Conservation (phyloP, 768 basidiomycete species). For the Boletus insuetus region DNA sequence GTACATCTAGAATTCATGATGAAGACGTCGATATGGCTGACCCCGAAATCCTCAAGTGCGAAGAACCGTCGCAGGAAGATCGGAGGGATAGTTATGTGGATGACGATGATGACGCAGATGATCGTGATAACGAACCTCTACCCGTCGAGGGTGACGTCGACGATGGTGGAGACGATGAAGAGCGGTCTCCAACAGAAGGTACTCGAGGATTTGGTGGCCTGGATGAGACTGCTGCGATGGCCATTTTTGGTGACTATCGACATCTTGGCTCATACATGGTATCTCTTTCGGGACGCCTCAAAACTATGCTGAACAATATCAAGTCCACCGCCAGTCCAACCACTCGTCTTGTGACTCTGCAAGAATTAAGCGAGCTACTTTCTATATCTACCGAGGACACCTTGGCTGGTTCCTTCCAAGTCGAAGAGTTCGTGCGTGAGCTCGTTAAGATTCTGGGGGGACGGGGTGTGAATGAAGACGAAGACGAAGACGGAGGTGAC, state of each 20-base stretch:
- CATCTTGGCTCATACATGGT: constrained; percentile 92
- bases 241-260: constrained; percentile 84
- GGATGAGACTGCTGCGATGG: constrained; percentile 71
- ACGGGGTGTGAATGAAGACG: constrained; percentile 66
- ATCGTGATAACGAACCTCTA: constrained; percentile 47
- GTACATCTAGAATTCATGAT: constrained; percentile 63
- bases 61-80: constrained; percentile 42
- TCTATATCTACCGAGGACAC: constrained; percentile 98
- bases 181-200: constrained; percentile 35
- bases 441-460: constrained; percentile 89
- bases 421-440: constrained; percentile 89
- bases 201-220: constrained; percentile 46
- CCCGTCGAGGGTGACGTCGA: constrained; percentile 49
- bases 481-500: constrained; percentile 69
- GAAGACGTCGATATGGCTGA: constrained; percentile 81
- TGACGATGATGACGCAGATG: constrained; percentile 42
- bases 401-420: constrained; percentile 91
- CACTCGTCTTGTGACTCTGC: constrained; percentile 82
- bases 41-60: constrained; percentile 49
- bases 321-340: constrained; percentile 80
- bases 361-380: constrained; percentile 92
- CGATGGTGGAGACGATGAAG: constrained; percentile 40
- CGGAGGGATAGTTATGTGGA: constrained; percentile 44
- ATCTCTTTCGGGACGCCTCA: constrained; percentile 82
- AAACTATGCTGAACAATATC: constrained; percentile 88